Base-by-base conservation (phyloP, 108 stramenopile species). In the Nannochloropsis salina region DNA sequence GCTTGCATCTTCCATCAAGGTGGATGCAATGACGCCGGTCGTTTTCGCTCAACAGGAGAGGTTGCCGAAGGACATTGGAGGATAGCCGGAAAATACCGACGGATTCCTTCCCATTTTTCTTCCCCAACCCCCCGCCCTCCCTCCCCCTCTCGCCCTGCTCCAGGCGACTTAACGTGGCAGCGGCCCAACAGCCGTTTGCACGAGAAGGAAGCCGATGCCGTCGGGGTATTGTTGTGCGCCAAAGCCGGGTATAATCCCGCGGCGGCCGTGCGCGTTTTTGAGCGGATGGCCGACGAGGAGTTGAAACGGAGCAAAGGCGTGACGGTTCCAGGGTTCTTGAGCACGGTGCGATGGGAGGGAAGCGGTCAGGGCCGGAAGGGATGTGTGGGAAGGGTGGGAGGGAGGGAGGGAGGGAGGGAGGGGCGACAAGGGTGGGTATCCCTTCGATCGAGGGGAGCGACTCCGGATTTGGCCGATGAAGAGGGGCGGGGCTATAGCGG, bases 321-420 rank as follows among this genome's bases (percentile, higher is more conserved):
- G 3, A 74, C 2, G 61, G n/a, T 74, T 15, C 61, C 61, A 4
- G 61, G 61, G 1, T 74, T 74, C n/a, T n/a, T 74, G 2, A 74
- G 61, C 47, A 51, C 47, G 47, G 12, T n/a, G n/a, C n/a, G n/a
- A n/a, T n/a, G n/a, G n/a, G n/a, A n/a, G n/a, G n/a, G n/a, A n/a
- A n/a, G n/a, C n/a, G n/a, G n/a, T n/a, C n/a, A n/a, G n/a, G n/a
- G n/a, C n/a, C n/a, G n/a, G n/a, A n/a, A n/a, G n/a, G n/a, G n/a
- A n/a, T n/a, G n/a, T n/a, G n/a, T n/a, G n/a, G 61, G 61, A 2
- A 74, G 5, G 61, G 2, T 20, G 61, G 61, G 61, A 74, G 61
- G 61, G 61, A 74, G 61, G 61, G 61, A 74, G 61, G 61, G 61
- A 74, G 61, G 61, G 61, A 74, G 9, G 47, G 47, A 51, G 10